Percentiles rank a stretch among this genome's conserved stretches.
Conservation (phyloP, 75 land plant species). For the Cupressus sempervirens region DNA sequence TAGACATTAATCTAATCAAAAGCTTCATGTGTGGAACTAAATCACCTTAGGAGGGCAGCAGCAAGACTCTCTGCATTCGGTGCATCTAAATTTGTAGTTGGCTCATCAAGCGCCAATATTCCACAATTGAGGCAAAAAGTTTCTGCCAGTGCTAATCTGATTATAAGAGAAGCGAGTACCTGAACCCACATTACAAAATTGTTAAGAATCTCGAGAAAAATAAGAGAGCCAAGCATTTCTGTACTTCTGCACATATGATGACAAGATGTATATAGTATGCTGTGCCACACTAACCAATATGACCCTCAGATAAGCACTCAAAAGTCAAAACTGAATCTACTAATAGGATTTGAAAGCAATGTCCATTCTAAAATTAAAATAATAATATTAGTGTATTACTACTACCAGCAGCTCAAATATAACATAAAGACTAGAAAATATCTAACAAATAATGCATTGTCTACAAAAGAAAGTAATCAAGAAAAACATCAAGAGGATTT, state of each 20-base stretch:
- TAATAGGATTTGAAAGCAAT: not conserved
- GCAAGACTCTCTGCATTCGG: constrained; percentile 92
- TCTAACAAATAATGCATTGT: no score
- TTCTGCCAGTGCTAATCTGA: constrained; percentile 89
- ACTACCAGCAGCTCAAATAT: not conserved
- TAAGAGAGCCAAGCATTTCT: not conserved
- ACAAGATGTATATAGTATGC: not conserved
- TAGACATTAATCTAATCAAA: not conserved
- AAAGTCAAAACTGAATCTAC: not conserved
- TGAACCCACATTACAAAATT: constrained; percentile 18
- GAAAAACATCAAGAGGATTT: not conserved
- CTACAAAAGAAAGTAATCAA: not conserved
- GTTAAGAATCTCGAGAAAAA: not conserved
- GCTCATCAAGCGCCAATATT: constrained; percentile 95
- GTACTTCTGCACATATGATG: not conserved
- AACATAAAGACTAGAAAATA: not conserved
- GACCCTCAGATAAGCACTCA: not conserved
- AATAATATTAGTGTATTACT: not conserved
- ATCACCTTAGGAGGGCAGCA: constrained; percentile 80
- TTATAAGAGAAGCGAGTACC: constrained; percentile 97
- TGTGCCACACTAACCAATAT: not conserved
- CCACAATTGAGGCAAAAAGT: constrained; percentile 99
- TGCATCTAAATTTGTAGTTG: constrained; percentile 92
- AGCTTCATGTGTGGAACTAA: not conserved
- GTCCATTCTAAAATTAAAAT: not conserved